Conservation (phyloP, 2,329 filamentous ascomycete genomes). For the Pestalotiopsis sp. region DNA sequence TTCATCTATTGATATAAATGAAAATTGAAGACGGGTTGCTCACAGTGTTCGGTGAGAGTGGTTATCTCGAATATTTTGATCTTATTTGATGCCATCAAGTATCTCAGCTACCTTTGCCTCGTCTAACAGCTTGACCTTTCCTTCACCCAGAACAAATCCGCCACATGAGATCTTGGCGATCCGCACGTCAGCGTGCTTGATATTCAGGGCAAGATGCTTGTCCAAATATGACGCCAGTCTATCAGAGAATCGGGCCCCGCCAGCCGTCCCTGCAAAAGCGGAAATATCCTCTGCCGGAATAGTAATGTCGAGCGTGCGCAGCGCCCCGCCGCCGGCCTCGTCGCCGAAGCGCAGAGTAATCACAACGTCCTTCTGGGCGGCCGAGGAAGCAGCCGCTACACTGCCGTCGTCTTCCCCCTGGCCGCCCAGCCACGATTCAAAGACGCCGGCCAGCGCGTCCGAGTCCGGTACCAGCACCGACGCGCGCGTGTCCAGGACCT, state of each 20-base stretch:
- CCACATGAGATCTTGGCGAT: slow-evolving; percentile 55
- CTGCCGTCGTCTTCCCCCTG: slow-evolving; percentile 32
- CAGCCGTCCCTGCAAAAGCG: slow-evolving; percentile 38
- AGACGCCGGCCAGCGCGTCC: slow-evolving; percentile 46
- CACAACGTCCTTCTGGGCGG: slow-evolving; percentile 42
- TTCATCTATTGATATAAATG: no score
- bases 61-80: no score
- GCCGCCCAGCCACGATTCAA: slow-evolving; percentile 51
- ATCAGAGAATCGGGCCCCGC: slow-evolving; percentile 39
- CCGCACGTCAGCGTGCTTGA: slow-evolving; percentile 56
- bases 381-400: slow-evolving; percentile 24
- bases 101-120: not conserved
- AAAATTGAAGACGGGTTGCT: no score
- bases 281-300: slow-evolving; percentile 48
- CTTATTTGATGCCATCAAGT: not conserved
- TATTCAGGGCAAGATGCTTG: slow-evolving; percentile 53
- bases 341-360: slow-evolving; percentile 53
- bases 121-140: slow-evolving; percentile 42
- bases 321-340: slow-evolving; percentile 31
- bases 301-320: slow-evolving; percentile 51
- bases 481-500: slow-evolving; percentile 57
- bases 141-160: slow-evolving; percentile 55
- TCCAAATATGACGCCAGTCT: slow-evolving; percentile 51
- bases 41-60: no score
- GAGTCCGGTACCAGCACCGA: slow-evolving; percentile 50